A percentile compares a stretch with the other conserved stretches of the same genome.
phyloP scores from a whole-genome alignment of 257 asterid species.

The Linderniella brevidens region DNA sequence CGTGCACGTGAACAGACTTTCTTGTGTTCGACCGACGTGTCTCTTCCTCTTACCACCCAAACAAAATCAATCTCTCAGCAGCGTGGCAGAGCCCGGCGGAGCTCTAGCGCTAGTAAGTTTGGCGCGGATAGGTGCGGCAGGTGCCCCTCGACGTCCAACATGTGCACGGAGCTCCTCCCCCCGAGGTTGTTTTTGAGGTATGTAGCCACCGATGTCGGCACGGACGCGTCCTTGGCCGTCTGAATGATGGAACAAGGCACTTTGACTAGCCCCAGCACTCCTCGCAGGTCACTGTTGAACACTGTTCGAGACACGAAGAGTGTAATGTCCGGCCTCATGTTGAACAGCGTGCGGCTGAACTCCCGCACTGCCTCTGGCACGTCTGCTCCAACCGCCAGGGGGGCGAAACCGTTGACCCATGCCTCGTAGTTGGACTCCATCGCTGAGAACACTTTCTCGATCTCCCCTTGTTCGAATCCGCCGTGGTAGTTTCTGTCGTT shows the following conservation, averaged over 20 bases:
- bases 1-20: no score
- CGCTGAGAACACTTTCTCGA: conserved; percentile 56
- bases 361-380: conserved; percentile 85
- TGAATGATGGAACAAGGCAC: conserved; percentile 83
- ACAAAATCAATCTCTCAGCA: conserved; percentile 1
- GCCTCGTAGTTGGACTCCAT: conserved; percentile 87
- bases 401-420: conserved; percentile 89
- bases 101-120: conserved; percentile 55
- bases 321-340: conserved; percentile 87
- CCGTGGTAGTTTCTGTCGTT: conserved; percentile 75
- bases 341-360: conserved; percentile 71
- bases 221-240: conserved; percentile 68
- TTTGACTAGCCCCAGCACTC: conserved; percentile 51
- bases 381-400: conserved; percentile 90
- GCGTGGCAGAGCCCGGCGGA: conserved; percentile 46
- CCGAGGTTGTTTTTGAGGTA: conserved; percentile 69
- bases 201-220: conserved; percentile 66
- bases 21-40: no score
- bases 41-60: no score
- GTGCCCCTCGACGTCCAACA: conserved; percentile 59
- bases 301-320: conserved; percentile 55
- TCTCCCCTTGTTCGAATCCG: conserved; percentile 64
- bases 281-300: conserved; percentile 65
- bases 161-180: conserved; percentile 54
- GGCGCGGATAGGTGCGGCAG: conserved; percentile 92